A percentile compares a stretch with the other conserved stretches of the same genome.
Conservation (phyloP, 2,329 filamentous ascomycete genomes). For the Fusarium chuoi region DNA sequence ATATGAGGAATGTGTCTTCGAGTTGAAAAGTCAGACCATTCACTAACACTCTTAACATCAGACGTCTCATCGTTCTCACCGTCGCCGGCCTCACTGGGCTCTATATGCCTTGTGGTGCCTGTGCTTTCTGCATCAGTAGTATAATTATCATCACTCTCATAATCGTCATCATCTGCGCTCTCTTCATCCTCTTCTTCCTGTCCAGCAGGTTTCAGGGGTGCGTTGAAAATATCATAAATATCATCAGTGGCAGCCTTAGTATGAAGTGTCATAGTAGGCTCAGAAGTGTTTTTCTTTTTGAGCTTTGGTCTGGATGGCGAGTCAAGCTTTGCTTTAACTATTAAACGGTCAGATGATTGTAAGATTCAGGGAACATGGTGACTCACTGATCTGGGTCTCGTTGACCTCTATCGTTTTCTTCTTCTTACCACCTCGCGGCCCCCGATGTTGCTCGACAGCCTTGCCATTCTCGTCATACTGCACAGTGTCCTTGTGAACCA, state of each 20-base stretch:
- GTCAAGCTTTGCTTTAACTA: constrained; percentile 92
- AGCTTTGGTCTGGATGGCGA: constrained; percentile 89
- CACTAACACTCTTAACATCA: constrained; percentile 74
- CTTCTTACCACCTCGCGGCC: constrained; percentile 66
- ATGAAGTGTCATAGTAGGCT: constrained; percentile 98
- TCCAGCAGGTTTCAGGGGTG: constrained; percentile 62
- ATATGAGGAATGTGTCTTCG: constrained; percentile 73
- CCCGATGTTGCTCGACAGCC: constrained; percentile 55
- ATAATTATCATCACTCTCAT: constrained; percentile 79
- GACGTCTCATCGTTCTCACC: constrained; percentile 58
- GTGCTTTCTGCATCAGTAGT: constrained; percentile 89
- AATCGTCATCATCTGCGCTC: constrained; percentile 71
- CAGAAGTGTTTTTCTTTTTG: constrained; percentile 76
- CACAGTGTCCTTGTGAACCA: constrained; percentile 46
- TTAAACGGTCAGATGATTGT: constrained; percentile 44
- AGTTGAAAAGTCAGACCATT: constrained; percentile 89
- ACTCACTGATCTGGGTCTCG: constrained; percentile 91
- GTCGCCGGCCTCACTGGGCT: constrained; percentile 58
- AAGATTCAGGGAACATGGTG: background rate
- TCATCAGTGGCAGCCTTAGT: constrained; percentile 96
- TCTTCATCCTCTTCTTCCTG: constrained; percentile 49
- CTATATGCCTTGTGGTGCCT: constrained; percentile 76
- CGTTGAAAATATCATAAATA: constrained; percentile 97
- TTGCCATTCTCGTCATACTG: constrained; percentile 70
- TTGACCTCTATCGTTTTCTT: constrained; percentile 87